A percentile compares a stretch with the other conserved stretches of the same genome.
phyloP scores from a whole-genome alignment of 345 rosid species.

The Aquilaria sinensis region DNA sequence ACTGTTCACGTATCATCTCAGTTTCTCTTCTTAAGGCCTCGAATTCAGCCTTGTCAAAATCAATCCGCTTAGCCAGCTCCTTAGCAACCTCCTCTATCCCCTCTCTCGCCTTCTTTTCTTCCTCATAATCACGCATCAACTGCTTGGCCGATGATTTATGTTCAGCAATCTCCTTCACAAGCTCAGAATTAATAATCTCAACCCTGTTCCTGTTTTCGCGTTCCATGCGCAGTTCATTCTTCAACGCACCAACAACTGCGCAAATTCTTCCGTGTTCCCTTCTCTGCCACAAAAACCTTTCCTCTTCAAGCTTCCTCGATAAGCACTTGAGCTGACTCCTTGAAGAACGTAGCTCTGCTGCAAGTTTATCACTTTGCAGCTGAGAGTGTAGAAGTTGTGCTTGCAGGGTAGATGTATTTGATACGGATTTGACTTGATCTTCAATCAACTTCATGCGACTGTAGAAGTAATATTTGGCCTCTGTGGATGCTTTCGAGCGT shows the following conservation, averaged over 20 bases:
- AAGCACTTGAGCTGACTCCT: conserved; percentile 34
- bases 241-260: conserved; percentile 29
- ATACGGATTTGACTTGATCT: conserved; percentile 25
- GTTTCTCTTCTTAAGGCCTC: conserved; percentile 25
- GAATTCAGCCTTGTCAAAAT: conserved; percentile 27
- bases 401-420: conserved; percentile 31
- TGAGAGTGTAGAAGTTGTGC: conserved; percentile 32
- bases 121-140: conserved; percentile 19
- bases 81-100: conserved; percentile 23
- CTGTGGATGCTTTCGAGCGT: conserved; percentile 23
- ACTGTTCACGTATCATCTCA: conserved; percentile 16
- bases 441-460: conserved; percentile 28
- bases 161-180: conserved; percentile 35
- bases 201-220: conserved; percentile 24
- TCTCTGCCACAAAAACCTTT: conserved; percentile 26
- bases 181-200: conserved; percentile 27
- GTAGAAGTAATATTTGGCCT: conserved; percentile 12
- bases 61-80: conserved; percentile 21
- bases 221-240: conserved; percentile 32
- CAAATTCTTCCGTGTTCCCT: conserved; percentile 31
- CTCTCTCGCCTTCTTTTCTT: conserved; percentile 32
- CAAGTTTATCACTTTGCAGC: conserved; percentile 27
- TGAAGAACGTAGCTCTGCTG: conserved; percentile 24
- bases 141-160: conserved; percentile 24
- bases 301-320: conserved; percentile 30